A percentile compares a stretch with the other conserved stretches of the same genome.
These are phyloP conservation scores for Fusarium sp. DNA, from an alignment of 2,329 filamentous ascomycete genomes.

Conservation along the genomic window DNA sequence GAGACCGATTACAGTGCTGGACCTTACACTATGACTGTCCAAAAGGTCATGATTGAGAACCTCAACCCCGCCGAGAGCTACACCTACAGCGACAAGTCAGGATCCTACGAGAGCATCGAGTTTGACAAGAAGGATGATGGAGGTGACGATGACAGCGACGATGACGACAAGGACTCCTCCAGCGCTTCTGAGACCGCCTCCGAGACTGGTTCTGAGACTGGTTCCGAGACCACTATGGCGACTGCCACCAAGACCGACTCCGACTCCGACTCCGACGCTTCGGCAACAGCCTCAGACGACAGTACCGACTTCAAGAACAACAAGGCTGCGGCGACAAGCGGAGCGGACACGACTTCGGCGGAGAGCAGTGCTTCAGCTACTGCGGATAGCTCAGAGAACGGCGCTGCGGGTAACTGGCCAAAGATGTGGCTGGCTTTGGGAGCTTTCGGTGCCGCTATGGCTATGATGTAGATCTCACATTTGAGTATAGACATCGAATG, in stretches of 20 bases:
- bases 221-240: not conserved
- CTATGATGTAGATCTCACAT: not conserved
- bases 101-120: conserved; percentile 47
- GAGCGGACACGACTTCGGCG: not conserved
- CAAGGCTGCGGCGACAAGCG: conserved; percentile 11
- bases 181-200: conserved; percentile 1
- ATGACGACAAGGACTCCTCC: conserved; percentile 1
- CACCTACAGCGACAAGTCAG: conserved; percentile 46
- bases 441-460: conserved; percentile 11
- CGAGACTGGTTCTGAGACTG: conserved; percentile 2
- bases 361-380: conserved; percentile 12
- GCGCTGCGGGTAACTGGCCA: conserved; percentile 18
- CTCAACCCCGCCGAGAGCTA: conserved; percentile 54
- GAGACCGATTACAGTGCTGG: conserved; percentile 54
- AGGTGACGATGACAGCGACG: not conserved
- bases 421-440: conserved; percentile 25
- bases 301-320: conserved; percentile 30
- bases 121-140: conserved; percentile 31
- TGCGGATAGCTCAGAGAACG: not conserved
- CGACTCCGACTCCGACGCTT: not conserved
- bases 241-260: not conserved
- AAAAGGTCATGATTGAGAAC: conserved; percentile 62
- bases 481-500: not conserved
- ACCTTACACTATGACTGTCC: conserved; percentile 73
- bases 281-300: conserved; percentile 23